Conservation (phyloP, 805 yeast species). For the Ogataea degrootiae region DNA sequence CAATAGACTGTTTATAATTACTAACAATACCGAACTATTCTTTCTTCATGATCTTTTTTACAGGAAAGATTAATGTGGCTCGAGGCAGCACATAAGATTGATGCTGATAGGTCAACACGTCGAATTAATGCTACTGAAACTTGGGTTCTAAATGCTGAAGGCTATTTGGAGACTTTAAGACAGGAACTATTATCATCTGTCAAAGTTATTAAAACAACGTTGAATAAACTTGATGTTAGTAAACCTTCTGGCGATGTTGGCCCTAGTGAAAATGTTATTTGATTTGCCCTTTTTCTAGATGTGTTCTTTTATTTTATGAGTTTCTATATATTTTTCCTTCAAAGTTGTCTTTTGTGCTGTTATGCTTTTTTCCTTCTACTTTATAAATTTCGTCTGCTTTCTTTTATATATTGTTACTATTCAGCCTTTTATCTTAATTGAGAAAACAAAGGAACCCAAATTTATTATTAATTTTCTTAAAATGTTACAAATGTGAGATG, state of each 20-base stretch:
- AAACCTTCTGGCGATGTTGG: background rate
- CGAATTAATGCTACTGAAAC: slow-evolving; percentile 12
- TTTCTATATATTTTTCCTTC: too few species aligned
- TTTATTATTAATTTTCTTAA: too few species aligned
- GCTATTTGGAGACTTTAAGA: slow-evolving; percentile 8
- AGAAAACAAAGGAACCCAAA: too few species aligned
- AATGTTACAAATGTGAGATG: too few species aligned
- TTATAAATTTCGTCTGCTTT: too few species aligned
- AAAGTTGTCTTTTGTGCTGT: too few species aligned
- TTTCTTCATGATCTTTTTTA: background rate
- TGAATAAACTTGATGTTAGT: slow-evolving; percentile 15
- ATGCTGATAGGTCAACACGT: slow-evolving; percentile 17
- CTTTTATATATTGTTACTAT: too few species aligned
- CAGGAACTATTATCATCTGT: slow-evolving; percentile 17
- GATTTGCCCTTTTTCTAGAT: background rate
- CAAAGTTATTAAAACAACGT: slow-evolving; percentile 18
- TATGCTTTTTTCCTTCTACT: too few species aligned
- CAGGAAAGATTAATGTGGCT: slow-evolving; percentile 23
- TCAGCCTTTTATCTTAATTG: too few species aligned
- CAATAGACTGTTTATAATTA: background rate
- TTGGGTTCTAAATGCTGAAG: slow-evolving; percentile 17
- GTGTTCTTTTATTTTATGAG: too few species aligned
- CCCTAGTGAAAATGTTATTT: background rate
- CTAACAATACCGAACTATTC: background rate
- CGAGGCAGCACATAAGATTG: slow-evolving; percentile 22